phyloP scores from a whole-genome alignment of 257 asterid genomes.

The Penstemon eatonii region DNA sequence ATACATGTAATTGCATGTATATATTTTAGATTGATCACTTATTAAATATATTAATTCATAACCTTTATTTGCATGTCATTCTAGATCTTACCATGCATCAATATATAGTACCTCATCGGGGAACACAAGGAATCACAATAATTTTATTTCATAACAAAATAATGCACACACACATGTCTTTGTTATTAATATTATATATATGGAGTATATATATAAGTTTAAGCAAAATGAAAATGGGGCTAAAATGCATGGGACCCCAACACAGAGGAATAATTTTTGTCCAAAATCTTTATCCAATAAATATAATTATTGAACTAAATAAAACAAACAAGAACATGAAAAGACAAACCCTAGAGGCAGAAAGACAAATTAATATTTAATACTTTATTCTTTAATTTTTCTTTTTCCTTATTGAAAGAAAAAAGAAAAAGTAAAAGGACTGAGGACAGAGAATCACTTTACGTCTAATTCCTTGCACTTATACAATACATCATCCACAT shows the following conservation, averaged over 20 bases:
- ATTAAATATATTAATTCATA: too few species aligned
- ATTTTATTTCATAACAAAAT: background rate
- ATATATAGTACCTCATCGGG: too few species aligned
- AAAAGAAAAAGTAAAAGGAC: constrained; percentile 35
- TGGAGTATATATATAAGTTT: background rate
- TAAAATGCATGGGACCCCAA: constrained; percentile 25
- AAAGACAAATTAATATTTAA: constrained; percentile 43
- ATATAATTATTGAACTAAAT: constrained; percentile 19
- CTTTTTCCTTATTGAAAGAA: background rate
- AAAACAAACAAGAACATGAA: constrained; percentile 36
- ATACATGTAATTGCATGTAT: too few species aligned
- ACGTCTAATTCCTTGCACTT: constrained; percentile 41
- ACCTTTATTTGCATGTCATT: too few species aligned
- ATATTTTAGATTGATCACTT: background rate
- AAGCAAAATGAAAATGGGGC: constrained; percentile 8
- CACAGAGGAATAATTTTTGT: constrained; percentile 31
- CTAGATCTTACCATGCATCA: too few species aligned
- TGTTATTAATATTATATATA: background rate
- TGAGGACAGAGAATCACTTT: constrained; percentile 45
- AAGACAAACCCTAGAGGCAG: constrained; percentile 40
- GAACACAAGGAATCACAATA: too few species aligned
- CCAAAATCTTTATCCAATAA: constrained; percentile 24
- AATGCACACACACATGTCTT: background rate
- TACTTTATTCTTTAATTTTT: constrained; percentile 23
- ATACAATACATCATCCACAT: background rate